phyloP scores from a whole-genome alignment of 192 early-diverging fungal species.

The Lobulomyces angularis region DNA sequence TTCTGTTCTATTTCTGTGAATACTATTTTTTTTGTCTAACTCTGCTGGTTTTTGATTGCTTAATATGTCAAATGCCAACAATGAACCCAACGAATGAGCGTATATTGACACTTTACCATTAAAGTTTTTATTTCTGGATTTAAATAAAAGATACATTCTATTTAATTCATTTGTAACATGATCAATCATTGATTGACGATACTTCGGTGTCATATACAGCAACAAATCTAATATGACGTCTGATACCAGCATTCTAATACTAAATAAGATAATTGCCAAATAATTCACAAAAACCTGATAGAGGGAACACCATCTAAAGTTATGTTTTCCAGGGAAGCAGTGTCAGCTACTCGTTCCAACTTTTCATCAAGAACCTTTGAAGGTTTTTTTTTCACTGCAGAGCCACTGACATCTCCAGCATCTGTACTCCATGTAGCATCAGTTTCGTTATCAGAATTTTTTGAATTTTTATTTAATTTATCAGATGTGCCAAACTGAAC shows the following conservation, averaged over 20 bases:
- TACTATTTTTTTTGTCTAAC: slow-evolving; percentile 12
- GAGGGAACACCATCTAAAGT: slow-evolving; percentile 69
- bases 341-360: slow-evolving; percentile 42
- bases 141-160: slow-evolving; percentile 58
- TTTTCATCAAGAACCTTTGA: slow-evolving; percentile 24
- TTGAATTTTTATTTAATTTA: no score
- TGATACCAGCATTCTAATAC: slow-evolving; percentile 64
- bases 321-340: slow-evolving; percentile 60
- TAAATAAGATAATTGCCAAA: no score
- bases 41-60: slow-evolving; percentile 34
- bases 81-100: slow-evolving; percentile 68
- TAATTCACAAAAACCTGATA: no score
- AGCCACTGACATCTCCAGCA: background rate
- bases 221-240: slow-evolving; percentile 76
- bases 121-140: slow-evolving; percentile 62
- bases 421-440: background rate
- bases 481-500: slow-evolving; percentile 39
- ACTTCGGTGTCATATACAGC: slow-evolving; percentile 74
- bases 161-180: slow-evolving; percentile 67
- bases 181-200: slow-evolving; percentile 67
- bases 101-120: slow-evolving; percentile 63
- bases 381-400: no score
- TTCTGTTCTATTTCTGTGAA: slow-evolving; percentile 11
- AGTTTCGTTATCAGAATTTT: no score
- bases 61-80: slow-evolving; percentile 68